Percentiles rank a stretch among this genome's conserved stretches.
phyloP scores from a whole-genome alignment of 2,329 filamentous ascomycete species.

The Botrytis sinoallii region DNA sequence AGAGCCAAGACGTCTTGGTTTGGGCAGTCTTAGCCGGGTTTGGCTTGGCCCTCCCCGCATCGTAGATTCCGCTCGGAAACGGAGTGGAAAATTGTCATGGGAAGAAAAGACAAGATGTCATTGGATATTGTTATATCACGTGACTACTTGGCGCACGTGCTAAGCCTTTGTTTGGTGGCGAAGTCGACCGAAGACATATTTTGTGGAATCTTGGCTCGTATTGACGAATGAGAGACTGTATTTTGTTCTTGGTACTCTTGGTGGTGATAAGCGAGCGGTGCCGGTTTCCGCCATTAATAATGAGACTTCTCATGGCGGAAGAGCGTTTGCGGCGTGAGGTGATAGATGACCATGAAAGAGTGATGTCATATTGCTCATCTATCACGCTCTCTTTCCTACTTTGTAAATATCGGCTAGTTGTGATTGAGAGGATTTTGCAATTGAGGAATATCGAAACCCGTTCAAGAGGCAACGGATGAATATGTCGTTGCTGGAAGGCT shows the following conservation, averaged over 20 bases:
- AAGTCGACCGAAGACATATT: neutral
- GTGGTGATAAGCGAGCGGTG: neutral
- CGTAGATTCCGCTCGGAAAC: conserved; percentile 1
- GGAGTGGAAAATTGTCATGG: neutral
- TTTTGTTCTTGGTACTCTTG: neutral
- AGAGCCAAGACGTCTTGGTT: neutral
- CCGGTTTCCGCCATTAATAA: neutral
- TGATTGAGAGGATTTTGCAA: neutral
- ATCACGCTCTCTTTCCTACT: neutral
- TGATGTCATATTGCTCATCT: neutral
- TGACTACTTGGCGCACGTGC: neutral
- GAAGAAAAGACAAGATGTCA: neutral
- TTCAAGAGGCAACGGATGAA: too few relatives aligned
- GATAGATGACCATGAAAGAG: neutral
- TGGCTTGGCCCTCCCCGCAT: conserved; percentile 5
- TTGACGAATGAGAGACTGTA: neutral
- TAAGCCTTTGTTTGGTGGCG: neutral
- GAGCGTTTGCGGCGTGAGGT: neutral
- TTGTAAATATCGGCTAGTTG: neutral
- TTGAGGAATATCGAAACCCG: neutral
- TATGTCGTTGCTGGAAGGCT: neutral
- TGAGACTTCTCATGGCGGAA: neutral
- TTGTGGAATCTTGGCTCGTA: neutral
- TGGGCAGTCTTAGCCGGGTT: neutral
- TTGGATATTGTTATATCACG: neutral